Base-by-base conservation (phyloP, 805 yeast genomes). In the Ogataea corticis region DNA sequence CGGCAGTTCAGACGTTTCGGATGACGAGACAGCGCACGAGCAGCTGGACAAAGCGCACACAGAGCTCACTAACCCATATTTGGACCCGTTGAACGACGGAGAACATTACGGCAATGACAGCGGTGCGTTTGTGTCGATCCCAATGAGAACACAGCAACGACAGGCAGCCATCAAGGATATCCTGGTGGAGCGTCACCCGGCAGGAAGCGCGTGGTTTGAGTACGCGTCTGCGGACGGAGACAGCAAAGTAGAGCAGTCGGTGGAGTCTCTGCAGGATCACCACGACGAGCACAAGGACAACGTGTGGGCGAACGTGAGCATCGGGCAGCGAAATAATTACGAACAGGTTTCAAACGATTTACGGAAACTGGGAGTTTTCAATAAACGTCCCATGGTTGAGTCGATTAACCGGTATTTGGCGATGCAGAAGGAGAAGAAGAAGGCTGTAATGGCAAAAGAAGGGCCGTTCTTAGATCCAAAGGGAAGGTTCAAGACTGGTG, bases 71-170 rank as follows among this genome's bases (percentile, higher is more conserved):
- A 47, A 50, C 15, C 47, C 51, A 4, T 46, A 44, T 31, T 12
- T 51, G 35, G 55, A 47, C 13, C 38, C 51, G 7, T 25, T 48
- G 25, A 41, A 45, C 9, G 37, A 41, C 7, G 32, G 16, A 12
- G 45, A 25, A 12, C 35, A 16, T 4, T 16, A 14, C 18, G 14
- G 13, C 18, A 17, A 27, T 5, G 25, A 29, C 33, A 28, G 29
- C 33, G 25, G 33, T 21, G 9, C 34, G 30, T 30, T 32, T 9
- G 34, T 17, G 19, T 21, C 49, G 14, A 46, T 50, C 2, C 60
- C 61, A 13, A 60, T 59, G 61, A 53, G 67, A 34, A 62, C 64
- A 3, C 59, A 56, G 39, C 63, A 59, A 29, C 41, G 63, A 21
- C 66, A 60, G 35, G 45, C 58, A 38, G 57, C 58, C 2, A 57